Percentiles rank a stretch among this genome's conserved stretches.
Conservation (phyloP, 2,329 filamentous ascomycete genomes). For the Microcyclosporella mali region DNA sequence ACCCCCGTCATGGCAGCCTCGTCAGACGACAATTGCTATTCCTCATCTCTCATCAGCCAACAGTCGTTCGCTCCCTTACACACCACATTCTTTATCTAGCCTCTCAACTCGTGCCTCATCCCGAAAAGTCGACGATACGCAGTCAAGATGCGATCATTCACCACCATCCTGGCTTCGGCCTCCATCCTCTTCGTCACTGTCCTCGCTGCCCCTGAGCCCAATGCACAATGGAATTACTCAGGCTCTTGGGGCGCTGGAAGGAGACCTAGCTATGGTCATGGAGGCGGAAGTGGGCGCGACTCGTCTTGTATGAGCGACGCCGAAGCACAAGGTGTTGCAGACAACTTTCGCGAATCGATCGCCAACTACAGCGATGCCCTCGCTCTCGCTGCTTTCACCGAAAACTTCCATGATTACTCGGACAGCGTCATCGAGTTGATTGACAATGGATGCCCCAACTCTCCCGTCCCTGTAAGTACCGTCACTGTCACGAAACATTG, state of each 20-base stretch:
- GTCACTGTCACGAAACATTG: not conserved
- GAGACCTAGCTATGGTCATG: constrained; percentile 12
- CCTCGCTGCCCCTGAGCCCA: constrained; percentile 9
- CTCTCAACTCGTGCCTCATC: constrained; percentile 4
- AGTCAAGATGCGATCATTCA: constrained; percentile 21
- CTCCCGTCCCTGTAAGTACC: constrained; percentile 19
- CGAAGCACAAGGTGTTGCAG: constrained; percentile 22
- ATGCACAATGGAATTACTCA: not conserved
- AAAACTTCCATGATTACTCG: constrained; percentile 30
- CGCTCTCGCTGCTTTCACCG: constrained; percentile 24
- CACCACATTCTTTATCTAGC: constrained; percentile 6
- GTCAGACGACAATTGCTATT: not conserved
- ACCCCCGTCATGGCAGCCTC: not conserved
- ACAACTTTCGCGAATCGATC: constrained; percentile 30
- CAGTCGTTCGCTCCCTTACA: constrained; percentile 6
- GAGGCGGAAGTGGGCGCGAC: constrained; percentile 9
- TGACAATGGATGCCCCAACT: constrained; percentile 27
- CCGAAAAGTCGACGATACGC: constrained; percentile 3
- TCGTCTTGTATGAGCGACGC: constrained; percentile 22
- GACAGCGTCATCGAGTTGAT: constrained; percentile 33
- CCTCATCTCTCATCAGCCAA: not conserved
- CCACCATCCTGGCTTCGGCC: constrained; percentile 13
- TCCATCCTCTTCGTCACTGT: constrained; percentile 8
- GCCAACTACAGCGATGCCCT: constrained; percentile 26
- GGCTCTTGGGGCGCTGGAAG: constrained; percentile 10